A percentile compares a stretch with the other conserved stretches of the same genome.
Conservation (phyloP, 2,329 filamentous ascomycete genomes). For the Hymenoscyphus repandus region DNA sequence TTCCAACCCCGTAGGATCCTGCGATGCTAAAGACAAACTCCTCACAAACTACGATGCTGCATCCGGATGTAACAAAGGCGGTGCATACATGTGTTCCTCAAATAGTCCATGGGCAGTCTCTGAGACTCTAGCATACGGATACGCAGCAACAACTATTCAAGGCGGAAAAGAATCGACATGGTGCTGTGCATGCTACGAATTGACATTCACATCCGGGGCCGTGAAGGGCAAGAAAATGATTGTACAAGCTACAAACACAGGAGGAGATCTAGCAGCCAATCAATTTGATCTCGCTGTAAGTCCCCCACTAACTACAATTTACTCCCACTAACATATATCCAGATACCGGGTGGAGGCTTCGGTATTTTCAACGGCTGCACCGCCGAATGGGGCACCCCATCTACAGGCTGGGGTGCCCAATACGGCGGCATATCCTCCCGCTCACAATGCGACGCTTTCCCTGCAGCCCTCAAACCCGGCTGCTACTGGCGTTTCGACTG, state of each 20-base stretch:
- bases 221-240: constrained; percentile 57
- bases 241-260: constrained; percentile 60
- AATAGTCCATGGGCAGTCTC: constrained; percentile 59
- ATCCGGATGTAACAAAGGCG: constrained; percentile 45
- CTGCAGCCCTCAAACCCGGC: constrained; percentile 38
- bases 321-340: too few relatives aligned
- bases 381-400: constrained; percentile 41
- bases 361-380: constrained; percentile 51
- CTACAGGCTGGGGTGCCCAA: constrained; percentile 39
- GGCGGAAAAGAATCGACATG: constrained; percentile 53
- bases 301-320: constrained; percentile 8
- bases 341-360: constrained; percentile 51
- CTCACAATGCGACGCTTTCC: constrained; percentile 41
- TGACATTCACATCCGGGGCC: constrained; percentile 41
- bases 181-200: constrained; percentile 62
- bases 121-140: constrained; percentile 51
- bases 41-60: constrained; percentile 43
- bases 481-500: constrained; percentile 51
- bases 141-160: constrained; percentile 53
- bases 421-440: constrained; percentile 44
- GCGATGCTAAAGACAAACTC: constrained; percentile 44
- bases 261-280: constrained; percentile 48
- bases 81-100: constrained; percentile 51
- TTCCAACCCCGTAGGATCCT: constrained; percentile 23
- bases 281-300: constrained; percentile 49